Percentiles rank a stretch among this genome's conserved stretches.
These are phyloP conservation scores for Reutealis trisperma DNA, from an alignment of 345 rosid species.

Conservation along the genomic window DNA sequence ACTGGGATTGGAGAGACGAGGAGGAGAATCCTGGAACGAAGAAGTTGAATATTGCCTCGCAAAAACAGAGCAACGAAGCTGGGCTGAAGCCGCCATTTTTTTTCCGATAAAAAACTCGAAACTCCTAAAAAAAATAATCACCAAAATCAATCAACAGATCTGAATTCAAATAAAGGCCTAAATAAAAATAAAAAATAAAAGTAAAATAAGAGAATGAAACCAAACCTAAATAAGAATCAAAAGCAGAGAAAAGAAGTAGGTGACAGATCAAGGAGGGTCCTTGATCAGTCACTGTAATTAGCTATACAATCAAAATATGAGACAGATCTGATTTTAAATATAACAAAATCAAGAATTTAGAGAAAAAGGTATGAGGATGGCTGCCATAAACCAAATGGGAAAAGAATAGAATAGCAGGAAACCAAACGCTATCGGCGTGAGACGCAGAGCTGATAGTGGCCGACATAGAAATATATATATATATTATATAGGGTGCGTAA, in stretches of 20 bases:
- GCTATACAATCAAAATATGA: neutral
- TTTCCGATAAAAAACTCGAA: too few species aligned
- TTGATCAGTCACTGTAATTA: neutral
- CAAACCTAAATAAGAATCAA: neutral
- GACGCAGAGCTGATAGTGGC: neutral
- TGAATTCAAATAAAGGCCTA: neutral
- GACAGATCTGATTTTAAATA: neutral
- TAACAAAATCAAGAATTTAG: neutral
- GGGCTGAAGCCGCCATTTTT: slow-evolving; percentile 19
- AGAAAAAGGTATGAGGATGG: neutral
- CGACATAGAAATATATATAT: neutral
- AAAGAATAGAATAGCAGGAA: neutral
- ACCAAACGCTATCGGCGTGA: slow-evolving; percentile 35
- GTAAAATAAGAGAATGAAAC: neutral
- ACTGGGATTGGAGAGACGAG: neutral
- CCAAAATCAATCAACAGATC: slow-evolving; percentile 3
- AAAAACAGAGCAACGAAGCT: slow-evolving; percentile 16
- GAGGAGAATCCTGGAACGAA: neutral
- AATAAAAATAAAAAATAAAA: neutral
- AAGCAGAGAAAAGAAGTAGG: neutral
- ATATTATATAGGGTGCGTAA: too few species aligned
- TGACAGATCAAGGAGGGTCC: neutral
- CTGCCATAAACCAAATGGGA: neutral
- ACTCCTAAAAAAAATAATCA: neutral
- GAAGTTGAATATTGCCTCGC: neutral